Evolutionary conservation across 139 green algal species (phyloP).

Genomic region (Eudorina sp.): DNA sequence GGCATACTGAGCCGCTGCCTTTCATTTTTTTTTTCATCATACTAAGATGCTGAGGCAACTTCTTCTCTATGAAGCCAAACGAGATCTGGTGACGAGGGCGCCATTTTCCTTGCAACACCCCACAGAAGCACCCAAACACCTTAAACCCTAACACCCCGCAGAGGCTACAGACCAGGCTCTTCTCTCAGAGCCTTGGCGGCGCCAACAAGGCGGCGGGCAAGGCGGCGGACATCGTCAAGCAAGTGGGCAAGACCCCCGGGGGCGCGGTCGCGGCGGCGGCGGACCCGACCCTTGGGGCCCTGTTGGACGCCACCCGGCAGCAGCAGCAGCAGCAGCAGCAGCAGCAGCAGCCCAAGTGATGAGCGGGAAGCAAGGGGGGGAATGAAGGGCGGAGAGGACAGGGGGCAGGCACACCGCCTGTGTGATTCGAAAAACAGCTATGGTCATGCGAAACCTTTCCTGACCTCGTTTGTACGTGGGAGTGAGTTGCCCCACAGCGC

Average conservation of each 20-base stretch:
- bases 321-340: neutral
- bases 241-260: neutral
- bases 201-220: neutral
- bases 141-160: neutral
- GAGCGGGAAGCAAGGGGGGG: too few relatives aligned
- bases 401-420: too few relatives aligned
- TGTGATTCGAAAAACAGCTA: too few relatives aligned
- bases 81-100: neutral
- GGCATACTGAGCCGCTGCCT: too few relatives aligned
- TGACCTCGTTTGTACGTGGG: too few relatives aligned
- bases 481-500: too few relatives aligned
- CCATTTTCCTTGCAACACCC: neutral
- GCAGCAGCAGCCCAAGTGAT: neutral
- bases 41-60: too few relatives aligned
- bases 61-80: neutral
- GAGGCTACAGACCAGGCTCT: neutral
- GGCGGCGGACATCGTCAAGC: neutral
- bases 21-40: too few relatives aligned
- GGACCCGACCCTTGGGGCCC: neutral
- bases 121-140: neutral
- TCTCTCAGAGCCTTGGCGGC: neutral
- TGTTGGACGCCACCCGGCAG: neutral
- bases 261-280: neutral
- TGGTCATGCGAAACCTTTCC: too few relatives aligned
- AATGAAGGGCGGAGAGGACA: too few relatives aligned